These are phyloP conservation scores for Leccinum rimulosum DNA, from an alignment of 768 basidiomycete species.

Conservation along the genomic window DNA sequence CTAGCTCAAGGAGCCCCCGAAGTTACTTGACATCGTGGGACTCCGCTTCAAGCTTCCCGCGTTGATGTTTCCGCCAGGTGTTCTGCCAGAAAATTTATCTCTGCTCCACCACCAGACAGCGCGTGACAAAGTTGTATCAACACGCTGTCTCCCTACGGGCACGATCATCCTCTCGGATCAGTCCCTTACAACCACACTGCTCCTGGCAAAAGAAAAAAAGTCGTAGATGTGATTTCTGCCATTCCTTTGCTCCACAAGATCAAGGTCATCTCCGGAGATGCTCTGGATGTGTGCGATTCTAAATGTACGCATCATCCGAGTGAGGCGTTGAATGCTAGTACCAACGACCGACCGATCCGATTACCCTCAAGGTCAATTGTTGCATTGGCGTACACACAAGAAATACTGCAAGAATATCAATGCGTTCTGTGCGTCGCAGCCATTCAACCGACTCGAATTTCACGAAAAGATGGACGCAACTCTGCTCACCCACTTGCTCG, in stretches of 20 bases:
- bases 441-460: conserved; percentile 46
- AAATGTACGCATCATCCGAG: conserved; percentile 46
- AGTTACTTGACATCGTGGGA: no score
- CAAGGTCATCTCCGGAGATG: no score
- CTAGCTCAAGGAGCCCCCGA: no score
- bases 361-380: conserved; percentile 53
- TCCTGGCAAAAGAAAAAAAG: conserved; percentile 62
- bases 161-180: conserved; percentile 44
- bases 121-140: conserved; percentile 50
- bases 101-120: conserved; percentile 47
- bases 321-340: conserved; percentile 1
- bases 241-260: conserved; percentile 18
- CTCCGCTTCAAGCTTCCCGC: background rate
- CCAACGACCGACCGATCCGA: conserved; percentile 11
- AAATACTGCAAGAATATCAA: conserved; percentile 63
- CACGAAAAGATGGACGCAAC: conserved; percentile 61
- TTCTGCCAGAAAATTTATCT: conserved; percentile 14
- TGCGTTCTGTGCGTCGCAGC: conserved; percentile 42
- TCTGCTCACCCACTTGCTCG: conserved; percentile 61
- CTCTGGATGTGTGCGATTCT: conserved; percentile 40
- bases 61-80: conserved; percentile 8
- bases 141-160: conserved; percentile 40
- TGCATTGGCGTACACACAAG: conserved; percentile 67
- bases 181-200: conserved; percentile 47
- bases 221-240: conserved; percentile 65